These are phyloP conservation scores for Amaranthus palmeri DNA, from an alignment of 148 eudicot genomes.

Conservation along the genomic window DNA sequence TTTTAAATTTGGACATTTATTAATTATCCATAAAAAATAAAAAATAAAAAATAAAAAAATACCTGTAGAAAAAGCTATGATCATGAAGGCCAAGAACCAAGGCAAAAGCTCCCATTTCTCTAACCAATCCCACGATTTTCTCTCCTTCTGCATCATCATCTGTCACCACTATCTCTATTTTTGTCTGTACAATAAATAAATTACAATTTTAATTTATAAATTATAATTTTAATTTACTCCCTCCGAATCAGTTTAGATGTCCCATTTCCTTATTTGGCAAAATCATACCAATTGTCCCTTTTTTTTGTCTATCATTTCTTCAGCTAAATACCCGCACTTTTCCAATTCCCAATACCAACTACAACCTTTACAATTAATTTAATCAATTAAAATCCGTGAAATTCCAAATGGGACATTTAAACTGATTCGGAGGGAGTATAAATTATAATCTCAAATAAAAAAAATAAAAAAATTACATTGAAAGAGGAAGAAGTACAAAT, in stretches of 20 bases:
- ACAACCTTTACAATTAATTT: too few relatives aligned
- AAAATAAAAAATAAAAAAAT: not conserved
- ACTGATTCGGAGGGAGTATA: too few relatives aligned
- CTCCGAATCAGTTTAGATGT: too few relatives aligned
- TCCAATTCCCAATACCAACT: too few relatives aligned
- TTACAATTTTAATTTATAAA: not conserved
- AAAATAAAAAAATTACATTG: constrained; percentile 35
- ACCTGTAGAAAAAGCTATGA: constrained; percentile 83
- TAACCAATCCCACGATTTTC: constrained; percentile 54
- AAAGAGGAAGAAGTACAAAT: constrained; percentile 57
- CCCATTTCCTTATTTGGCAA: too few relatives aligned
- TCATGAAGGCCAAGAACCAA: constrained; percentile 80
- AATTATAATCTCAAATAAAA: not conserved
- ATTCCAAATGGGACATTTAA: too few relatives aligned
- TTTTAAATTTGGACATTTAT: too few relatives aligned
- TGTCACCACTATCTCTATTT: constrained; percentile 80
- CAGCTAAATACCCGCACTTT: too few relatives aligned
- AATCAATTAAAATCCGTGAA: too few relatives aligned
- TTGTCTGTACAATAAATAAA: constrained; percentile 48
- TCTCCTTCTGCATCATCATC: constrained; percentile 73
- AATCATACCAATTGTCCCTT: too few relatives aligned
- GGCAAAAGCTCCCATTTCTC: constrained; percentile 75
- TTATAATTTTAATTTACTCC: too few relatives aligned
- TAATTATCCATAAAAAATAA: not conserved
- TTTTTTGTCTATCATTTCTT: too few relatives aligned